Conservation (phyloP, 176 grass and related monocot species). For the Juncus effusus region DNA sequence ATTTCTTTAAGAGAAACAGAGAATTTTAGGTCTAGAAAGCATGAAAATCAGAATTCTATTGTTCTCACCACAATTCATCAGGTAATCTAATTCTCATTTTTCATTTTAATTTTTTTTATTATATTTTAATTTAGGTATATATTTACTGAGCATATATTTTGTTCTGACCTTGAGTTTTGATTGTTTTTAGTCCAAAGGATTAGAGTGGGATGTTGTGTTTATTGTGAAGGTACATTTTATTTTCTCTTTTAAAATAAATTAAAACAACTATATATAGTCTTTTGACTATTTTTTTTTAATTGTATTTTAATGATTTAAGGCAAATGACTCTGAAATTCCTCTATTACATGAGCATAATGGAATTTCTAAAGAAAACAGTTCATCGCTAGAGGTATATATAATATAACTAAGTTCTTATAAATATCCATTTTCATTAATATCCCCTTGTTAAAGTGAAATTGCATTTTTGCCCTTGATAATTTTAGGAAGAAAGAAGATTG, state of each 20-base stretch:
- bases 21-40: slow-evolving; percentile 67
- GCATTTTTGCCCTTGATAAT: slow-evolving; percentile 13
- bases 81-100: slow-evolving; percentile 42
- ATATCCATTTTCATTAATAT: slow-evolving; percentile 12
- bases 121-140: not conserved
- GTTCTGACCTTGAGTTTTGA: slow-evolving; percentile 6
- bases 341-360: slow-evolving; percentile 84
- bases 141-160: slow-evolving; percentile 4
- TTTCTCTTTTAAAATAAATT: not conserved
- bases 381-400: slow-evolving; percentile 57
- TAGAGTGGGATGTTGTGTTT: slow-evolving; percentile 97
- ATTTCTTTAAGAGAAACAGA: slow-evolving; percentile 81
- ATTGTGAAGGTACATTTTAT: slow-evolving; percentile 75
- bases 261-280: slow-evolving; percentile 7
- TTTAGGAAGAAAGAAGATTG: slow-evolving; percentile 87
- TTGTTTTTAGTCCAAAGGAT: slow-evolving; percentile 87
- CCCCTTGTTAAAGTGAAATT: slow-evolving; percentile 10
- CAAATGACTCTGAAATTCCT: slow-evolving; percentile 92
- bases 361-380: slow-evolving; percentile 42
- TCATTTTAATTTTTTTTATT: slow-evolving; percentile 6
- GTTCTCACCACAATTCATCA: slow-evolving; percentile 95
- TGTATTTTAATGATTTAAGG: slow-evolving; percentile 30
- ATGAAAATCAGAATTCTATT: slow-evolving; percentile 86
- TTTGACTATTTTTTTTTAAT: not conserved
- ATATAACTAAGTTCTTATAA: slow-evolving; percentile 8